These are phyloP conservation scores for Yarrowia hollandica DNA, from an alignment of 805 yeast species.

Conservation along the genomic window DNA sequence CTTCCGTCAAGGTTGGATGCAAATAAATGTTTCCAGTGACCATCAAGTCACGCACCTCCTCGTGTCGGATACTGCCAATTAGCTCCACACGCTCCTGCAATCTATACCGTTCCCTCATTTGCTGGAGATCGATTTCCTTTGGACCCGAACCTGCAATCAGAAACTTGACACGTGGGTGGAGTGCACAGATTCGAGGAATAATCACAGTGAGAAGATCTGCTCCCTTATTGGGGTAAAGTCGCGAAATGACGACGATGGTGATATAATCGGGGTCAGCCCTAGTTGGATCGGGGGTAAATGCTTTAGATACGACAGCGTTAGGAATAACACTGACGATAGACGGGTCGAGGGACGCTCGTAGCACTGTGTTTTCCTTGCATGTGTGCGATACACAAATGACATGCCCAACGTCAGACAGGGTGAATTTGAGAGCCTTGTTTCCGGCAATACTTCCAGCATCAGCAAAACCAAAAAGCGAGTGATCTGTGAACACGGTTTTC, in stretches of 20 bases:
- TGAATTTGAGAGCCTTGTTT: conserved; percentile 80
- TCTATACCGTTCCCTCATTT: conserved; percentile 84
- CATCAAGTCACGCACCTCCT: conserved; percentile 90
- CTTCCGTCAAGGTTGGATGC: conserved; percentile 94
- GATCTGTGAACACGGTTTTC: conserved; percentile 91
- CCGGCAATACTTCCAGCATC: conserved; percentile 80
- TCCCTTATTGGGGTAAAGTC: conserved; percentile 95
- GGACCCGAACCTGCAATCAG: conserved; percentile 98
- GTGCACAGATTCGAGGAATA: conserved; percentile 76
- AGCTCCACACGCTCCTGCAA: conserved; percentile 85
- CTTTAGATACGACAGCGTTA: conserved; percentile 88
- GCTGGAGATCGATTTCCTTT: conserved; percentile 87
- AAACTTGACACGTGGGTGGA: conserved; percentile 65
- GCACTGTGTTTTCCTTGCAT: conserved; percentile 91
- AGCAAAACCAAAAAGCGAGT: conserved; percentile 91
- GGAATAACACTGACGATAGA: conserved; percentile 84
- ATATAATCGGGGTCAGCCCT: conserved; percentile 47
- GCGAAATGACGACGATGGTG: conserved; percentile 85
- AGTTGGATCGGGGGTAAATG: conserved; percentile 53
- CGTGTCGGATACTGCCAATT: conserved; percentile 86
- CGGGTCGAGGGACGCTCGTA: conserved; percentile 83
- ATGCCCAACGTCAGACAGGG: conserved; percentile 83
- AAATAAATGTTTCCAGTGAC: conserved; percentile 88
- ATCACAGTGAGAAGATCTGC: conserved; percentile 83
- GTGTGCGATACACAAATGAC: conserved; percentile 97